Percentiles rank a stretch among this genome's conserved stretches.
These are phyloP conservation scores for Flaveria trinervia DNA, from an alignment of 129 eudicot species.

Conservation along the genomic window DNA sequence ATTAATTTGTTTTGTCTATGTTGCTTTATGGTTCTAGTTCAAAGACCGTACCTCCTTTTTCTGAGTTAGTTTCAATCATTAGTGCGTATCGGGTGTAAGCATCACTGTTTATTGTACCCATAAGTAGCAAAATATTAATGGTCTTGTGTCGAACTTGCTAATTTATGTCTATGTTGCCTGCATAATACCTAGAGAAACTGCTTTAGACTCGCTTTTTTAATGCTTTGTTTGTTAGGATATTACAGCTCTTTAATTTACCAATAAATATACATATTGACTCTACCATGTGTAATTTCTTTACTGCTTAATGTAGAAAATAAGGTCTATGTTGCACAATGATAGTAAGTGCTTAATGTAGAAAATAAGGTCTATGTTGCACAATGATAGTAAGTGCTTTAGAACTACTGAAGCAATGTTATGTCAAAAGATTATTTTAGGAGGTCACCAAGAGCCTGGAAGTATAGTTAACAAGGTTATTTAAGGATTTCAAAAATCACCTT, in stretches of 20 bases:
- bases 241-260: neutral
- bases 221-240: neutral
- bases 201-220: constrained; percentile 6
- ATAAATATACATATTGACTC: constrained; percentile 9
- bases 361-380: neutral
- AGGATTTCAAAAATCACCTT: neutral
- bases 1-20: neutral
- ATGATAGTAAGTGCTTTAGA: neutral
- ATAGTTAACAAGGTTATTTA: neutral
- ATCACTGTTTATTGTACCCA: neutral
- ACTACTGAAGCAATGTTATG: neutral
- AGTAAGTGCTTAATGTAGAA: constrained; percentile 4
- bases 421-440: neutral
- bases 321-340: neutral
- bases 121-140: constrained; percentile 4
- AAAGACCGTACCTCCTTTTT: neutral
- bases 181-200: neutral
- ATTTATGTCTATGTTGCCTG: neutral
- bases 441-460: neutral
- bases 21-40: constrained; percentile 7
- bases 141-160: neutral
- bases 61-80: neutral
- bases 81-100: constrained; percentile 10
- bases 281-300: neutral
- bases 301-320: neutral